phyloP scores from a whole-genome alignment of 2,329 filamentous ascomycete genomes.

The Monosporascus sp. region DNA sequence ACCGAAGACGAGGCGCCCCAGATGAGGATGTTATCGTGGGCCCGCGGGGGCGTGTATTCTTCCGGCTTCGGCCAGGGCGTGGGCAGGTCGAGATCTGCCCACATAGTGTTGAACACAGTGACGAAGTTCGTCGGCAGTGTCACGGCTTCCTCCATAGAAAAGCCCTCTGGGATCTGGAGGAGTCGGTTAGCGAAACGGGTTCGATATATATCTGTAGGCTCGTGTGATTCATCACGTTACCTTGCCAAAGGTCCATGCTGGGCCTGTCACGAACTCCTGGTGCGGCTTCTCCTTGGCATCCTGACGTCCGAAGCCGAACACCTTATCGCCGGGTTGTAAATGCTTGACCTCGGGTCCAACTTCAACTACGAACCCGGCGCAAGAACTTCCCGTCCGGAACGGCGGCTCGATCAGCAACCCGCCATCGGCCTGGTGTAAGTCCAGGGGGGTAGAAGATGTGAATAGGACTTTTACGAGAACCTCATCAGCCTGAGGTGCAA shows the following conservation, averaged over 20 bases:
- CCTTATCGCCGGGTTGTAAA: constrained; percentile 48
- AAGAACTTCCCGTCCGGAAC: constrained; percentile 44
- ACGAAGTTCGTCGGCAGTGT: constrained; percentile 54
- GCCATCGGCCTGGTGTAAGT: constrained; percentile 57
- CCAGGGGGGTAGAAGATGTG: constrained; percentile 56
- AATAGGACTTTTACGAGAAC: constrained; percentile 50
- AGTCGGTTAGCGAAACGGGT: constrained; percentile 1
- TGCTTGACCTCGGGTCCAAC: constrained; percentile 39
- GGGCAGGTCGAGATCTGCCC: constrained; percentile 44
- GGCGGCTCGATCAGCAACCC: constrained; percentile 48
- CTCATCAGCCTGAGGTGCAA: constrained; percentile 37
- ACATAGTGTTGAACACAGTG: constrained; percentile 52
- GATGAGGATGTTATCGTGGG: constrained; percentile 37
- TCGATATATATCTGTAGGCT: neutral
- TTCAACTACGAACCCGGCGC: constrained; percentile 48
- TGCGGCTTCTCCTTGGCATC: constrained; percentile 43
- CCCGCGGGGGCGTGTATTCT: constrained; percentile 30
- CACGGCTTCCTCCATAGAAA: constrained; percentile 18
- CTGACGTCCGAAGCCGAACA: constrained; percentile 50
- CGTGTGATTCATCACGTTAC: constrained; percentile 11
- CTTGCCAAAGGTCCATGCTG: constrained; percentile 43
- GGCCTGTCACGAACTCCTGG: constrained; percentile 50
- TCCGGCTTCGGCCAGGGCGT: constrained; percentile 52
- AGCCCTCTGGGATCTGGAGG: constrained; percentile 16
- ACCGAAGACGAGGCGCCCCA: constrained; percentile 51